Evolutionary conservation across 2,329 filamentous ascomycete genomes (phyloP).

Genomic region (Beauveria australis): DNA sequence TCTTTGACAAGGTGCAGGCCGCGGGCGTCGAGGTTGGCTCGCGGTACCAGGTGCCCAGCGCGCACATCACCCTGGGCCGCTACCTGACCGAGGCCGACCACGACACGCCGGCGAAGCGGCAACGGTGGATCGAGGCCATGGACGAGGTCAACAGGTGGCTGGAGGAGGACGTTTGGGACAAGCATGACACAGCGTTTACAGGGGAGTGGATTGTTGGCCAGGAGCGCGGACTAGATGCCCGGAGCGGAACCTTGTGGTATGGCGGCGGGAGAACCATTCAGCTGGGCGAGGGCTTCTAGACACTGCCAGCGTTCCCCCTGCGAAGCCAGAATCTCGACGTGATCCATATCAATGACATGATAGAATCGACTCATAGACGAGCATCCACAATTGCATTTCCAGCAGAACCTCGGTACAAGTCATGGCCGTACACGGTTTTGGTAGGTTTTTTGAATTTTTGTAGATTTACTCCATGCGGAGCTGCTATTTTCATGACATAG

Average conservation of each 20-base stretch:
- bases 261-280: slow-evolving; percentile 67
- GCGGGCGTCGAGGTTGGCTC: slow-evolving; percentile 64
- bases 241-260: slow-evolving; percentile 77
- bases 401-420: no score
- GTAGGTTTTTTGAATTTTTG: slow-evolving; percentile 7
- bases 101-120: slow-evolving; percentile 48
- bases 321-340: neutral
- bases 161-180: slow-evolving; percentile 61
- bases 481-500: slow-evolving; percentile 12
- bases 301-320: neutral
- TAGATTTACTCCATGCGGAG: slow-evolving; percentile 1
- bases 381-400: neutral
- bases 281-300: slow-evolving; percentile 52
- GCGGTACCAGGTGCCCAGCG: slow-evolving; percentile 80
- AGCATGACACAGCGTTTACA: slow-evolving; percentile 31
- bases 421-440: neutral
- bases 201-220: slow-evolving; percentile 86
- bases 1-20: slow-evolving; percentile 54
- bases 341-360: neutral
- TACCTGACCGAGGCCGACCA: slow-evolving; percentile 65
- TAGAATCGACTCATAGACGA: neutral
- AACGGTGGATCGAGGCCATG: slow-evolving; percentile 58
- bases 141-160: slow-evolving; percentile 74
- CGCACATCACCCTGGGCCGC: slow-evolving; percentile 79
- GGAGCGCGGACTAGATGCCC: slow-evolving; percentile 69